Base-by-base conservation (phyloP, 306 rosid genomes). In the Gleditsia sinensis region DNA sequence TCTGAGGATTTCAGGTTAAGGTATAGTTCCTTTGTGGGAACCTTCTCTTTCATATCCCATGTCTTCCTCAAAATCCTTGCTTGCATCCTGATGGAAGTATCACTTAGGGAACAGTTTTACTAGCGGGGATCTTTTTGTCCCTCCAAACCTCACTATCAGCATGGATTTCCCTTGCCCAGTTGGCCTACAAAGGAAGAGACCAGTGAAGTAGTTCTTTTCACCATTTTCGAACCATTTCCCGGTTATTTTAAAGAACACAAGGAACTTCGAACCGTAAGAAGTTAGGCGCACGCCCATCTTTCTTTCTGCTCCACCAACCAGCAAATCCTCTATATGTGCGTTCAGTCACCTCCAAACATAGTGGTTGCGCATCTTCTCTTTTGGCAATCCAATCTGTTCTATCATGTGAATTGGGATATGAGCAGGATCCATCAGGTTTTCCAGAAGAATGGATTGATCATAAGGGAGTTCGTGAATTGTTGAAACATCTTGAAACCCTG, bases 361-460 rank as follows among this genome's bases (percentile, higher is more conserved):
- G 72, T 0, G 99, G 77, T 57, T 90, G 97, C 5, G 99, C 99
- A 48, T 94, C 89, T 78, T 94, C 99, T 80, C 96, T 80, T 75
- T 81, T 94, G 0, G 99, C 96, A 21, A 82, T 78, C 85, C 88
- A 92, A 61, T 92, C 97, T 14, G 97, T 94, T 74, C 97, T 85
- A 56, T 94, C 99, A 27, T 94, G 99, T 5, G 99, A 94, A 94
- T 94, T 2, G 99, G 99, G 40, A 94, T 14, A 69, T 94, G 99
- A 49, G 97, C 99, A 39, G 98, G 99, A 80, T 92, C 99, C 98
- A 92, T 92, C 68, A 94, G 92, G 84, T 94, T 94, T 77, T 94
- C 99, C 55, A 92, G 78, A 8, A 92, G 99, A 70, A 92, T 90
- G 27, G 99, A 94, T 77, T 94, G 99, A 72, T 94, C 99, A 73